phyloP scores from a whole-genome alignment of 164 flowering plant genomes.

The Echeveria elegans region DNA sequence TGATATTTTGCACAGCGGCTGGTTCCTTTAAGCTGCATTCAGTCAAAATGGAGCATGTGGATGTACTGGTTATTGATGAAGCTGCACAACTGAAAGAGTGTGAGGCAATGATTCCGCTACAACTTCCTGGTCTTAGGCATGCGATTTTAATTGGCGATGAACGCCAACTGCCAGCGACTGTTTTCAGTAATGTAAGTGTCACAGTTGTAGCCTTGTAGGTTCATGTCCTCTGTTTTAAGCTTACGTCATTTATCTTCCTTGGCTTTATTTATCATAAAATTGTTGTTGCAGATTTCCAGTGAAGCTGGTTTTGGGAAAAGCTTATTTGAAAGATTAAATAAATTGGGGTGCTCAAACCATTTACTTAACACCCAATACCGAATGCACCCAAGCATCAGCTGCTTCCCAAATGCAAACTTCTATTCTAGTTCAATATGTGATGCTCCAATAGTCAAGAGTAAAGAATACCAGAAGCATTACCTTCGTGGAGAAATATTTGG shows the following conservation, averaged over 20 bases:
- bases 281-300: too few species aligned
- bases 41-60: conserved; percentile 20
- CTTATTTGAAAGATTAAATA: too few species aligned
- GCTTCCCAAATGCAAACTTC: too few species aligned
- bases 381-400: conserved; percentile 56
- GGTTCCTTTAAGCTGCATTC: conserved; percentile 30
- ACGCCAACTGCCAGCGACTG: conserved; percentile 42
- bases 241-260: too few species aligned
- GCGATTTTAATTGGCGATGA: conserved; percentile 56
- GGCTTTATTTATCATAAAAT: too few species aligned
- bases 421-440: too few species aligned
- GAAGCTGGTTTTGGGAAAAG: too few species aligned
- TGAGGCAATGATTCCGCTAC: conserved; percentile 48
- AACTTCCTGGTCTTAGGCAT: conserved; percentile 31
- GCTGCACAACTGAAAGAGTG: conserved; percentile 62
- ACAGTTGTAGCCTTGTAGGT: too few species aligned
- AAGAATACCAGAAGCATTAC: too few species aligned
- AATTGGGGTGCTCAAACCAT: conserved; percentile 32
- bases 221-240: too few species aligned
- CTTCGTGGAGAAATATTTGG: too few species aligned
- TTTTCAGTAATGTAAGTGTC: conserved; percentile 35
- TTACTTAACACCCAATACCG: conserved; percentile 38
- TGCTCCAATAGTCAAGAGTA: too few species aligned
- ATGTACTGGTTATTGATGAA: conserved; percentile 45
- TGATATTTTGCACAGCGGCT: conserved; percentile 42